These are phyloP conservation scores for Phytopythium delawarense DNA, from an alignment of 352 stramenopile species.

Conservation along the genomic window DNA sequence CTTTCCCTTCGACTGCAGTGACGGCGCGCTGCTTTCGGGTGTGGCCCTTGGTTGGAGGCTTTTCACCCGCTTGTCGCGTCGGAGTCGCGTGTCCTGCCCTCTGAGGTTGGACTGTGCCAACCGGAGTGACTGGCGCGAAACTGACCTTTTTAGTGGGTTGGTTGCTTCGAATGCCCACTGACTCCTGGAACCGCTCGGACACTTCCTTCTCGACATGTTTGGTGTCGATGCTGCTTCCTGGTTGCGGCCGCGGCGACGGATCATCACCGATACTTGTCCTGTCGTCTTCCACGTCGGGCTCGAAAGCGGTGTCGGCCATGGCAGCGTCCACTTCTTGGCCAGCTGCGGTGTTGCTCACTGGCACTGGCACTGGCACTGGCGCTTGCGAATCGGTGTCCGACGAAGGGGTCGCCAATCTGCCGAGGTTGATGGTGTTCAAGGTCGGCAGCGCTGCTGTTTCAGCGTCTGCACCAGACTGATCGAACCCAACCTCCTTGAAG, in stretches of 20 bases:
- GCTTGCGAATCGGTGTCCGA: neutral
- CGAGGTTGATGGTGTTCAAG: constrained; percentile 11
- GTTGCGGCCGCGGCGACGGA: neutral
- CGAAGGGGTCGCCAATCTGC: neutral
- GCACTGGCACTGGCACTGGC: neutral
- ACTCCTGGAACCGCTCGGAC: constrained; percentile 1
- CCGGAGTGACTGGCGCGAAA: constrained; percentile 9
- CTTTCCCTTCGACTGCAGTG: constrained; percentile 23
- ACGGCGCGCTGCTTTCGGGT: neutral
- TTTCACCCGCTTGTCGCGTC: neutral
- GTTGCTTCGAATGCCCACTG: neutral
- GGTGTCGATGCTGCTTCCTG: neutral
- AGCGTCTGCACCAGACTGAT: constrained; percentile 1
- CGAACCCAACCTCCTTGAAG: constrained; percentile 40
- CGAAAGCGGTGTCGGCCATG: neutral
- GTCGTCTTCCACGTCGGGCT: constrained; percentile 2
- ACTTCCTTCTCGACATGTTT: neutral
- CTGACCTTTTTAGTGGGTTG: constrained; percentile 21
- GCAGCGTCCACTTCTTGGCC: neutral
- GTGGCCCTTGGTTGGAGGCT: neutral
- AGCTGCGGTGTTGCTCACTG: neutral
- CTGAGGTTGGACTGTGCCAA: neutral
- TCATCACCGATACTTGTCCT: neutral
- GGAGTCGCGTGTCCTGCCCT: neutral
- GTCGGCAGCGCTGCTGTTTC: constrained; percentile 8